Evolutionary conservation across 2,329 filamentous ascomycete genomes (phyloP).

Genomic region (Alternaria brassicicola): DNA sequence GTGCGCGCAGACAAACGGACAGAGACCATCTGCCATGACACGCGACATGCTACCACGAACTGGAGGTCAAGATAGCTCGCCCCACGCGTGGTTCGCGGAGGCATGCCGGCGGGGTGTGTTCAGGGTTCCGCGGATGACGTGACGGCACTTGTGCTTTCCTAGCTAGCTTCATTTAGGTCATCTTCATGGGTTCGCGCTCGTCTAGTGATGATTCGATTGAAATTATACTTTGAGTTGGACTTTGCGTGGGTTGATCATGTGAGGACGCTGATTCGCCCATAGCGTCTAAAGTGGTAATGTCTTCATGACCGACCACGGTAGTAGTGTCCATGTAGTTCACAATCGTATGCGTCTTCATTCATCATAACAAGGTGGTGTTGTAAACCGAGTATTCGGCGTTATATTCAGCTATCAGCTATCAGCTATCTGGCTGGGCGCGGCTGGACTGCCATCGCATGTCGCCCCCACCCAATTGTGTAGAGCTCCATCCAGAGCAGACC

Average conservation of each 20-base stretch:
- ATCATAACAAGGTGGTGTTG: background rate
- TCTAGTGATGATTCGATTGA: background rate
- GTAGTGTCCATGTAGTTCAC: background rate
- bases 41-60: constrained; percentile 16
- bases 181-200: background rate
- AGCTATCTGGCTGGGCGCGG: constrained; percentile 32
- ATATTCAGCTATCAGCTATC: constrained; percentile 32
- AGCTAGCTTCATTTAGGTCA: constrained; percentile 2
- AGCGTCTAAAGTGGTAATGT: background rate
- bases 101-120: constrained; percentile 11
- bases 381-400: constrained; percentile 28
- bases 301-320: background rate
- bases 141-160: constrained; percentile 9
- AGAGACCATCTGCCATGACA: background rate
- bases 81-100: constrained; percentile 18
- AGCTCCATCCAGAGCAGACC: constrained; percentile 23
- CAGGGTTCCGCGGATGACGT: constrained; percentile 22
- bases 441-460: constrained; percentile 18
- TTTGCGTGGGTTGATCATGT: background rate
- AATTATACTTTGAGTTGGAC: background rate
- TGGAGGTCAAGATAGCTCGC: constrained; percentile 8
- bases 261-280: background rate
- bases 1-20: background rate
- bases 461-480: constrained; percentile 21
- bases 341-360: background rate